Evolutionary conservation across 2,329 filamentous ascomycete genomes (phyloP).

Genomic region (Sporothrix mexicana): DNA sequence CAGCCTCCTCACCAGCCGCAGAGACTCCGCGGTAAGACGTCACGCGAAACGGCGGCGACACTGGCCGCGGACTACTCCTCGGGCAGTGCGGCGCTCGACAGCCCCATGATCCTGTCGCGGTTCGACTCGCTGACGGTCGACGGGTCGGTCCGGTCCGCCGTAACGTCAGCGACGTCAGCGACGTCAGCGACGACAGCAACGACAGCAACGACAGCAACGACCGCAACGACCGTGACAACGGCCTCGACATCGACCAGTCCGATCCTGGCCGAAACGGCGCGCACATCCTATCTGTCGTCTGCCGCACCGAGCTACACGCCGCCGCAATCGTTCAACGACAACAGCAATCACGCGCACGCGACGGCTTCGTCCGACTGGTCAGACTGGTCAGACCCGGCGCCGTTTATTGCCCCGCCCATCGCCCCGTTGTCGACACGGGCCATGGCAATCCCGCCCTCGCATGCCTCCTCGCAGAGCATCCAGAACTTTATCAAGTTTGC

Average conservation of each 20-base stretch:
- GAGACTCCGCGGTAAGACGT: slow-evolving; percentile 22
- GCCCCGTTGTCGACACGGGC: slow-evolving; percentile 21
- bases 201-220: too few species aligned
- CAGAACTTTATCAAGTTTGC: slow-evolving; percentile 37
- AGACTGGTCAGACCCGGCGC: background rate
- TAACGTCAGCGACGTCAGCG: too few species aligned
- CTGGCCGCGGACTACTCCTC: slow-evolving; percentile 28
- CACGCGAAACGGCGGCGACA: slow-evolving; percentile 33
- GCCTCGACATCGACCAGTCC: too few species aligned
- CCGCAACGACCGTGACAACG: too few species aligned
- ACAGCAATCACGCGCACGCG: background rate
- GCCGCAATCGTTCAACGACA: slow-evolving; percentile 27
- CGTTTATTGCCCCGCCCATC: slow-evolving; percentile 25
- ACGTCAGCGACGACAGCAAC: slow-evolving; percentile 21
- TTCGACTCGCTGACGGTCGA: slow-evolving; percentile 37
- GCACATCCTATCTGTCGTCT: slow-evolving; percentile 35
- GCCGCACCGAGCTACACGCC: slow-evolving; percentile 34
- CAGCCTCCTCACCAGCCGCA: background rate
- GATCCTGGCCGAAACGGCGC: slow-evolving; percentile 31
- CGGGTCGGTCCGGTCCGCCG: too few species aligned
- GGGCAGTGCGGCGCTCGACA: slow-evolving; percentile 27
- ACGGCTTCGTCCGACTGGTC: too few species aligned
- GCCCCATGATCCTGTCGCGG: slow-evolving; percentile 35
- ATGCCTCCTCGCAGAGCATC: slow-evolving; percentile 31
- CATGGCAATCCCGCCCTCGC: background rate